These are phyloP conservation scores for Trypanosoma platydactyli DNA, from an alignment of 208 protist genomes.

Conservation along the genomic window DNA sequence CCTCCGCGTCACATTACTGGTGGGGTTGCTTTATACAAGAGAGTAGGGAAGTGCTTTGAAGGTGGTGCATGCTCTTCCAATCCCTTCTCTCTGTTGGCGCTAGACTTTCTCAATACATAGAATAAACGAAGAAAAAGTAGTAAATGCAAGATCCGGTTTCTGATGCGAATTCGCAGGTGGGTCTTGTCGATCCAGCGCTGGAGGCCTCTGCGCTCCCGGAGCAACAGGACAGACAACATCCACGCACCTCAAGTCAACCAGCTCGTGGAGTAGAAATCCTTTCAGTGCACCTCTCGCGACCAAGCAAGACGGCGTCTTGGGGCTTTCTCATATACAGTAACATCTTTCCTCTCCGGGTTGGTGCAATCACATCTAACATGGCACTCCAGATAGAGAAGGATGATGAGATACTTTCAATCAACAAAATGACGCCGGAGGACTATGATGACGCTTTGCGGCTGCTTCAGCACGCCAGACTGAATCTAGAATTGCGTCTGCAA, in stretches of 20 bases:
- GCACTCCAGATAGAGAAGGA: conserved; percentile 15
- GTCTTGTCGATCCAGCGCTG: conserved; percentile 15
- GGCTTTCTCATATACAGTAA: conserved; percentile 15
- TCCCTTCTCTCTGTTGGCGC: too few relatives aligned
- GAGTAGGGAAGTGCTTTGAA: too few relatives aligned
- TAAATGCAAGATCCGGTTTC: background rate
- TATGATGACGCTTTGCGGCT: conserved; percentile 28
- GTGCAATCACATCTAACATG: conserved; percentile 7
- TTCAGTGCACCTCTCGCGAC: conserved; percentile 10
- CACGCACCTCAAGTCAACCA: background rate
- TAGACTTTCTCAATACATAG: too few relatives aligned
- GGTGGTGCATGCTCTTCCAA: too few relatives aligned
- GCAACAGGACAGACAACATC: background rate
- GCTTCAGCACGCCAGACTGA: conserved; percentile 17
- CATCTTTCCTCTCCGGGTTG: conserved; percentile 21
- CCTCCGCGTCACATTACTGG: too few relatives aligned
- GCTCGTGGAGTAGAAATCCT: background rate
- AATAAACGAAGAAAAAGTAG: conserved; percentile 12
- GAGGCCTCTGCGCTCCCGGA: conserved; percentile 1
- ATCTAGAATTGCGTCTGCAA: conserved; percentile 22
- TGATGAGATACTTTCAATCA: conserved; percentile 38
- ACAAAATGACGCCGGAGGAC: conserved; percentile 21
- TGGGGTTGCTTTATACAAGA: too few relatives aligned
- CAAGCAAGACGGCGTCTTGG: conserved; percentile 10
- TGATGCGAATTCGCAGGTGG: too few relatives aligned